These are phyloP conservation scores for Brachypodium distachyon DNA, from an alignment of 202 grass and related monocot species.

Conservation along the genomic window DNA sequence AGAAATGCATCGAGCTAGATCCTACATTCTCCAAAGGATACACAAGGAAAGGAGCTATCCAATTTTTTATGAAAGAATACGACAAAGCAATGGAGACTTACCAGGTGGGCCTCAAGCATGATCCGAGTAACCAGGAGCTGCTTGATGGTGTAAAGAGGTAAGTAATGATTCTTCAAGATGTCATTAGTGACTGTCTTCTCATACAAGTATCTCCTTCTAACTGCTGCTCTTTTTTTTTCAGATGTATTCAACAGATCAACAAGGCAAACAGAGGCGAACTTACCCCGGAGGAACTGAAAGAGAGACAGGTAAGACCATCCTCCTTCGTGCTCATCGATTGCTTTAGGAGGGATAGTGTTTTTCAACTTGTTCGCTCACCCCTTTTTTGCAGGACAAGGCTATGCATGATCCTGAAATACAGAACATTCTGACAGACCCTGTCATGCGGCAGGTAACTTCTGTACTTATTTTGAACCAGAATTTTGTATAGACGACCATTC, in stretches of 20 bases:
- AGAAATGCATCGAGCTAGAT: constrained; percentile 89
- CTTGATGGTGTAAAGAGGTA: constrained; percentile 76
- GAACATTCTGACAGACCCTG: constrained; percentile 71
- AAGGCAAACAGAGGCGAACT: constrained; percentile 80
- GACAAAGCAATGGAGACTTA: constrained; percentile 84
- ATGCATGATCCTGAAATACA: constrained; percentile 97
- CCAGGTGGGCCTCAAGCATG: constrained; percentile 80
- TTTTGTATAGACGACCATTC: not conserved
- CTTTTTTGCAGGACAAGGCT: constrained; percentile 49
- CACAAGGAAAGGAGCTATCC: constrained; percentile 80
- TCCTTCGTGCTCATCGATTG: not conserved
- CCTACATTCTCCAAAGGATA: constrained; percentile 87
- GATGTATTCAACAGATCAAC: constrained; percentile 71
- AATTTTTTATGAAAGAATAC: constrained; percentile 97
- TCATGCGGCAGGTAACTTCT: constrained; percentile 75
- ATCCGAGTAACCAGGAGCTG: constrained; percentile 73
- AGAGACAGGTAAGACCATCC: constrained; percentile 64
- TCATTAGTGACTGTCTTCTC: not conserved
- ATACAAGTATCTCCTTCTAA: not conserved
- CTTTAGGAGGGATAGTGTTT: not conserved
- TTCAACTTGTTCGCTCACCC: not conserved
- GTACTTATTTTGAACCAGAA: too few species aligned
- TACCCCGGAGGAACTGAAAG: constrained; percentile 70
- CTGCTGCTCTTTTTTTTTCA: constrained; percentile 6
- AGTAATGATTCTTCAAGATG: not conserved